These are phyloP conservation scores for Combretum micranthum DNA, from an alignment of 345 rosid genomes.

Conservation along the genomic window DNA sequence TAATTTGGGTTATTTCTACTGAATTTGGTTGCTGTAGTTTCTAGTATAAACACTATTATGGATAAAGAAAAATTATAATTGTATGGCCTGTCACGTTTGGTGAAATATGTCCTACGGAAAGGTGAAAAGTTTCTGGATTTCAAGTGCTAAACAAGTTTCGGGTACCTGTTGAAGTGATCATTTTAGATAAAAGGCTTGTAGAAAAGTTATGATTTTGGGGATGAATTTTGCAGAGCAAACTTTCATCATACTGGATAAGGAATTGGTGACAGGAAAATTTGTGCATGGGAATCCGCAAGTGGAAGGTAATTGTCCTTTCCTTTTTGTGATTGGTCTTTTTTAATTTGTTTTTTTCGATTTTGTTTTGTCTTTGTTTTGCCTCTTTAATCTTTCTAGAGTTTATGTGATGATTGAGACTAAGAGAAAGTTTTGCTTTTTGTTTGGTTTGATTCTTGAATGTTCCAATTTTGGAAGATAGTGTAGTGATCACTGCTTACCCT, in stretches of 20 bases:
- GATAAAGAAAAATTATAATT: too few relatives aligned
- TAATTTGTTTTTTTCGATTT: background rate
- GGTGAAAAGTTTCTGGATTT: background rate
- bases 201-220: conserved; percentile 3
- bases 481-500: too few relatives aligned
- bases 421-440: background rate
- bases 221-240: conserved; percentile 61
- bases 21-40: too few relatives aligned
- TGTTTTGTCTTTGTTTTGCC: too few relatives aligned
- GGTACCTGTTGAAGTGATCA: too few relatives aligned
- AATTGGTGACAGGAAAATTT: conserved; percentile 41
- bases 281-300: conserved; percentile 58
- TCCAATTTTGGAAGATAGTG: too few relatives aligned
- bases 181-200: conserved; percentile 1
- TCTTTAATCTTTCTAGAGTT: too few relatives aligned
- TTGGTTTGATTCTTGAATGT: background rate
- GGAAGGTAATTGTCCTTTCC: conserved; percentile 40
- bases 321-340: background rate
- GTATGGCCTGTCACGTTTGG: too few relatives aligned
- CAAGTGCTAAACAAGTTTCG: background rate
- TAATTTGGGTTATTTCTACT: too few relatives aligned
- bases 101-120: too few relatives aligned
- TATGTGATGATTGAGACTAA: too few relatives aligned
- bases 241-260: conserved; percentile 80
- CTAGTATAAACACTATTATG: too few relatives aligned